A percentile compares a stretch with the other conserved stretches of the same genome.
phyloP scores from a whole-genome alignment of 805 yeast genomes.

The Pichia paraexigua region DNA sequence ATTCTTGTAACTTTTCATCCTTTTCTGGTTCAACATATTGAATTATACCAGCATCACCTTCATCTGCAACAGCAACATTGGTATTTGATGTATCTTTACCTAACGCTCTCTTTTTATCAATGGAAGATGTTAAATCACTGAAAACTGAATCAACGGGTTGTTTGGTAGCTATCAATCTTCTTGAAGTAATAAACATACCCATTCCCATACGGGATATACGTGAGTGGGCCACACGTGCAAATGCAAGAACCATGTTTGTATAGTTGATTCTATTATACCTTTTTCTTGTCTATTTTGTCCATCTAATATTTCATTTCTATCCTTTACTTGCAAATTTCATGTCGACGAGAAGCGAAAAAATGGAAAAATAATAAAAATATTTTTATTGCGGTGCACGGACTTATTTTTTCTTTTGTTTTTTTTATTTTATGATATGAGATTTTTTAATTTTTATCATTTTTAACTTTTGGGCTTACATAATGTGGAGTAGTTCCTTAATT shows the following conservation, averaged over 20 bases:
- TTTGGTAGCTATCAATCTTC: slow-evolving; percentile 4
- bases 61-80: slow-evolving; percentile 9
- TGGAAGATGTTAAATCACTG: slow-evolving; percentile 20
- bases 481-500: not conserved
- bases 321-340: not conserved
- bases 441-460: too few relatives aligned
- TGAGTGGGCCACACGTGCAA: slow-evolving; percentile 1
- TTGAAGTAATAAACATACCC: not conserved
- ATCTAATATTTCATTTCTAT: not conserved
- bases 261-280: not conserved
- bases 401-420: too few relatives aligned
- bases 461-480: too few relatives aligned
- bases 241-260: not conserved
- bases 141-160: slow-evolving; percentile 20
- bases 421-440: not conserved
- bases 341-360: not conserved
- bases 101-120: slow-evolving; percentile 4
- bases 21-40: slow-evolving; percentile 22
- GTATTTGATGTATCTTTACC: not conserved
- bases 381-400: not conserved
- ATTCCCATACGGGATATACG: not conserved
- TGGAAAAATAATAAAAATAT: too few relatives aligned
- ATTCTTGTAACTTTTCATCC: slow-evolving; percentile 39
- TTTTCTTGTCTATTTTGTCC: not conserved
- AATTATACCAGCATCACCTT: slow-evolving; percentile 7